Conservation (phyloP, 2,329 filamentous ascomycete species). For the Claviceps sp. region DNA sequence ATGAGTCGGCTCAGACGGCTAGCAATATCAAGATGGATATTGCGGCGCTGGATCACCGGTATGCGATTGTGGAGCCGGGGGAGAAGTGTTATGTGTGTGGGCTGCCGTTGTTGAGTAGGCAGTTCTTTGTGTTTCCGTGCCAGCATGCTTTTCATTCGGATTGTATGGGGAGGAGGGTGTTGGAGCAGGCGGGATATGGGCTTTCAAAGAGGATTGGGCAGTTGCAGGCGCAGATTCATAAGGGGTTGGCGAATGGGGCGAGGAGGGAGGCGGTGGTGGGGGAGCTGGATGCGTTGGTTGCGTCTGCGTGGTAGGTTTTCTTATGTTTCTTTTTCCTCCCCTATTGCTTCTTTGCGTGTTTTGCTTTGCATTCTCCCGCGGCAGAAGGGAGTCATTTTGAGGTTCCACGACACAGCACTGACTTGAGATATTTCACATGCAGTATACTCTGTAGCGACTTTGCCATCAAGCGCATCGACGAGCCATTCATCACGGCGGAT, state of each 20-base stretch:
- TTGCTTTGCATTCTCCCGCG: neutral
- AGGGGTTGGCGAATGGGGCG: slow-evolving; percentile 54
- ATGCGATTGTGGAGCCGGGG: slow-evolving; percentile 91
- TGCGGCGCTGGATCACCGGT: slow-evolving; percentile 69
- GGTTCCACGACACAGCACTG: too few relatives aligned
- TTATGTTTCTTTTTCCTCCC: neutral
- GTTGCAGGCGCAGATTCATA: slow-evolving; percentile 70
- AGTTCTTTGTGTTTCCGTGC: slow-evolving; percentile 97
- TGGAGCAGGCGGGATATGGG: slow-evolving; percentile 65
- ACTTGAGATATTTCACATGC: neutral
- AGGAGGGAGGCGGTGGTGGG: slow-evolving; percentile 71
- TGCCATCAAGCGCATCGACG: slow-evolving; percentile 86
- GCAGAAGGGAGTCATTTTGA: too few relatives aligned
- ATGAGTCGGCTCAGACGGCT: slow-evolving; percentile 79
- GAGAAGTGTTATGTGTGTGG: slow-evolving; percentile 87
- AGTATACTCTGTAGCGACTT: slow-evolving; percentile 91
- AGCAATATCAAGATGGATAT: slow-evolving; percentile 87
- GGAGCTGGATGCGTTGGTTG: slow-evolving; percentile 86
- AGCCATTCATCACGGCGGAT: slow-evolving; percentile 66
- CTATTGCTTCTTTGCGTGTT: neutral
- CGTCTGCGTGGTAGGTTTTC: slow-evolving; percentile 62
- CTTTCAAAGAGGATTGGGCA: slow-evolving; percentile 72
- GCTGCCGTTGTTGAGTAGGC: slow-evolving; percentile 71
- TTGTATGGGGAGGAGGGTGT: slow-evolving; percentile 73
- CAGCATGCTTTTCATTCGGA: slow-evolving; percentile 97